A percentile compares a stretch with the other conserved stretches of the same genome.
Conservation (phyloP, 2,329 filamentous ascomycete species). For the Xylaria multiplex region DNA sequence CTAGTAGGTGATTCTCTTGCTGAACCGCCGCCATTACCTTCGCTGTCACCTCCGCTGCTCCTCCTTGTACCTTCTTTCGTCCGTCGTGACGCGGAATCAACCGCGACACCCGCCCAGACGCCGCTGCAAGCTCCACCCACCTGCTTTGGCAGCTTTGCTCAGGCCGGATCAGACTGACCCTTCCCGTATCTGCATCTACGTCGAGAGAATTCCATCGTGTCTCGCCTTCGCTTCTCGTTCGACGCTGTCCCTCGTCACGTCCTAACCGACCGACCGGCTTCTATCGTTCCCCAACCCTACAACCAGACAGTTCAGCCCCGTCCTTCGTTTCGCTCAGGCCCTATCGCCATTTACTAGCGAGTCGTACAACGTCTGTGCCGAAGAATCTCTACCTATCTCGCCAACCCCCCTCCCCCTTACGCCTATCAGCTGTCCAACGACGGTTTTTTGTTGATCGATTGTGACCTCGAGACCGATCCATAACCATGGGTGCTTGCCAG, state of each 20-base stretch:
- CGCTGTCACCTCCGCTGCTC: conserved; percentile 4
- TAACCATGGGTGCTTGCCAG: conserved; percentile 50
- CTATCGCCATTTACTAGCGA: conserved; percentile 19
- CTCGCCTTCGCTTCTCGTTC: conserved; percentile 13
- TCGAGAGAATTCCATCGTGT: conserved; percentile 17
- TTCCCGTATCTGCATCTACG: conserved; percentile 15
- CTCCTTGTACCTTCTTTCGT: conserved; percentile 17
- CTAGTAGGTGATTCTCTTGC: conserved; percentile 24
- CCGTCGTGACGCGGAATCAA: conserved; percentile 31
- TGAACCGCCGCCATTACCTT: background rate
- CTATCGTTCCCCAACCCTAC: conserved; percentile 16
- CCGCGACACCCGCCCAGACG: conserved; percentile 33
- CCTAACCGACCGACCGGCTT: conserved; percentile 26
- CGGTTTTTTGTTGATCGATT: conserved; percentile 7
- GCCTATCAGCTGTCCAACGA: conserved; percentile 3
- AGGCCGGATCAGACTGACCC: conserved; percentile 13
- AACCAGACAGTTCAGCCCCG: conserved; percentile 2
- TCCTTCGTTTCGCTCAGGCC: conserved; percentile 8
- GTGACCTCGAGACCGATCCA: conserved; percentile 31
- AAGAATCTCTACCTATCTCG: conserved; percentile 2
- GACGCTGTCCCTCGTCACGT: conserved; percentile 12
- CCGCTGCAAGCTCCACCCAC: conserved; percentile 31
- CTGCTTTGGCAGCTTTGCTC: conserved; percentile 27
- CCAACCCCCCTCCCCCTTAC: background rate
- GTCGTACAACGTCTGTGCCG: conserved; percentile 10